Base-by-base conservation (phyloP, 768 basidiomycete genomes). In the Macrolepiota fuliginosa region DNA sequence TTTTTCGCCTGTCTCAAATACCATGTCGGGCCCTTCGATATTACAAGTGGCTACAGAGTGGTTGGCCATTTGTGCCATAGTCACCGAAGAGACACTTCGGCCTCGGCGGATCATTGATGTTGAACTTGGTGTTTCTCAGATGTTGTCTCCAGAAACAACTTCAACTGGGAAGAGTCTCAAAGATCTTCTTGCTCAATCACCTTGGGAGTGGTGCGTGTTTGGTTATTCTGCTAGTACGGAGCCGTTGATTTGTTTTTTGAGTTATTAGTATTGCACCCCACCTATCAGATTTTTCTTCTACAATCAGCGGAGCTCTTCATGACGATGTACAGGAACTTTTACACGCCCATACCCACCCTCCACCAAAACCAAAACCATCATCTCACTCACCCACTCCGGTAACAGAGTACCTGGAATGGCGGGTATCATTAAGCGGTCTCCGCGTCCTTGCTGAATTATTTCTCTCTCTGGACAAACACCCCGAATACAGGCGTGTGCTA, bases 381-480 rank as follows among this genome's bases (percentile, higher is more conserved):
- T 11, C 24, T 7, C 24, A n/a, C 5, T 22, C 51, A 15, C n/a
- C 40, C 25, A 32, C 45, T 11, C 17, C 13, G 22, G 15, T 37
- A 12, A 37, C 22, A 3, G 45, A 55, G 37, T 61, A 61, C n/a
- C 1, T 61, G 4, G 27, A 45, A 29, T 61, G 60, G 60, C 60
- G 60, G 17, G 19, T 49, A 15, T 11, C 29, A 13, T 17, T 61
- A 3, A 61, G 53, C n/a, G 54, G 60, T 10, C 60, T 25, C 13
- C 42, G 17, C 13, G 22, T 55, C 4, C 25, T 61, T 7, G 24
- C 32, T 1, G 32, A 45, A 54, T 19, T 49, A 13, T 39, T 61
- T 13, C 22, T 49, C 6, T 12, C 35, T 5, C 12, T 10, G 3
- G 13, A 54, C 0, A 36, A 47, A 13, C 17, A n/a, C 6, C 9